Evolutionary conservation across 345 rosid species (phyloP).

Genomic region (Gossypium thurberi): DNA sequence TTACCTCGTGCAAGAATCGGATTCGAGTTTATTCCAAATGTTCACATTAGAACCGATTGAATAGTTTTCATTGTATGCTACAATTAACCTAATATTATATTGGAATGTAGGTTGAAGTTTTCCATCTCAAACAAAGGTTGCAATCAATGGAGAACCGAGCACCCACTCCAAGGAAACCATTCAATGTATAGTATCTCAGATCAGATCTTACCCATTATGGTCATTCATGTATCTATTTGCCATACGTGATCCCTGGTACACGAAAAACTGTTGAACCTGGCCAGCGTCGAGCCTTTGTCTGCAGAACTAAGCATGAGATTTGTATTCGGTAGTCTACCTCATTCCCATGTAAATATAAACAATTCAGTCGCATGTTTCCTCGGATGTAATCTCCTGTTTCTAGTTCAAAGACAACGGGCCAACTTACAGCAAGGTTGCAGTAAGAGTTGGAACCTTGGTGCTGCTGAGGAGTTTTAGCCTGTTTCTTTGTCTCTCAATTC

Average conservation of each 20-base stretch:
- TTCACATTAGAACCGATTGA: neutral
- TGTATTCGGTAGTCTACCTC: neutral
- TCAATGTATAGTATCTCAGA: slow-evolving; percentile 34
- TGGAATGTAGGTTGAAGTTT: slow-evolving; percentile 75
- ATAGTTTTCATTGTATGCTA: neutral
- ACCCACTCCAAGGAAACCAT: slow-evolving; percentile 71
- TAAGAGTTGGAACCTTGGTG: too few species aligned
- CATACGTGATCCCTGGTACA: neutral
- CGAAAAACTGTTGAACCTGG: neutral
- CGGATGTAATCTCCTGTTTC: neutral
- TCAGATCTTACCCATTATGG: neutral
- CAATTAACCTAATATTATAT: neutral
- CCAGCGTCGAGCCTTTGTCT: neutral
- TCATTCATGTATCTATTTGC: neutral
- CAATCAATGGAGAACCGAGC: slow-evolving; percentile 84
- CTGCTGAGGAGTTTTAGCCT: neutral
- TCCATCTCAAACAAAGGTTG: slow-evolving; percentile 89
- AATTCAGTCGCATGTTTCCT: neutral
- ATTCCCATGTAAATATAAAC: neutral
- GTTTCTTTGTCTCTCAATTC: neutral
- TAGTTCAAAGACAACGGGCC: neutral
- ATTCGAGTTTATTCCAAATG: neutral
- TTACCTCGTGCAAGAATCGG: too few species aligned
- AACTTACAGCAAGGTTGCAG: too few species aligned
- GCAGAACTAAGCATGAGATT: neutral